Percentiles rank a stretch among this genome's conserved stretches.
Conservation (phyloP, 148 eudicot species). For the Polygonum aviculare region DNA sequence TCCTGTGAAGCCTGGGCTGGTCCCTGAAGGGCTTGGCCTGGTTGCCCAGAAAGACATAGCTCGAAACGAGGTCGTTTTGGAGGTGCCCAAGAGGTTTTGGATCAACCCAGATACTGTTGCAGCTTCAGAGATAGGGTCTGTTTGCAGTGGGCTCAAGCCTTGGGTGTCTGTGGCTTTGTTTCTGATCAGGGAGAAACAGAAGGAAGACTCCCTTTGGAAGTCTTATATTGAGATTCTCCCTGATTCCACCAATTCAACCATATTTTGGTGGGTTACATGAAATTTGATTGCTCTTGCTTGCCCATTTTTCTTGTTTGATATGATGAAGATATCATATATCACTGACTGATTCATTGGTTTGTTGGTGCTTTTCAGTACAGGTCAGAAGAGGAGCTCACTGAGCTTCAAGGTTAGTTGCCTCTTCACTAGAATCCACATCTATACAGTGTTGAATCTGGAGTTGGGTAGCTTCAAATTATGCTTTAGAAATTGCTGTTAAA, state of each 20-base stretch:
- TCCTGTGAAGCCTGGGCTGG: conserved; percentile 62
- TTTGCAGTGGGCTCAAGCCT: conserved; percentile 75
- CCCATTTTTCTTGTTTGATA: too few relatives aligned
- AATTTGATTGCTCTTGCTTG: not conserved
- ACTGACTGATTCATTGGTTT: not conserved
- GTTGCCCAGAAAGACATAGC: conserved; percentile 62
- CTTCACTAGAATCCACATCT: not conserved
- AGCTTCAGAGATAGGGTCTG: conserved; percentile 61
- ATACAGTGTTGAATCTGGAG: not conserved
- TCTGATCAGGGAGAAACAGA: conserved; percentile 58
- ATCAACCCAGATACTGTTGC: conserved; percentile 65
- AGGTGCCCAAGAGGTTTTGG: conserved; percentile 81
- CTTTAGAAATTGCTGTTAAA: not conserved
- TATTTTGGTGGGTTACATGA: conserved; percentile 70
- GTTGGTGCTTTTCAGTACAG: conserved; percentile 61
- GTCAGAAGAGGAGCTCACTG: conserved; percentile 92
- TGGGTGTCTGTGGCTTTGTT: conserved; percentile 84
- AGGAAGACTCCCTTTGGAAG: conserved; percentile 46
- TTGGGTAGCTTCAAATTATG: not conserved
- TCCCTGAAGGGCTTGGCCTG: conserved; percentile 71
- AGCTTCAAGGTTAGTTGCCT: conserved; percentile 63
- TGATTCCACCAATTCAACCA: conserved; percentile 61
- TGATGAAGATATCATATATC: not conserved
- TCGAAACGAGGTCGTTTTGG: conserved; percentile 80
- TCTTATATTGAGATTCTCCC: conserved; percentile 69